phyloP scores from a whole-genome alignment of 2,329 filamentous ascomycete species.

The Truncatella angustata region DNA sequence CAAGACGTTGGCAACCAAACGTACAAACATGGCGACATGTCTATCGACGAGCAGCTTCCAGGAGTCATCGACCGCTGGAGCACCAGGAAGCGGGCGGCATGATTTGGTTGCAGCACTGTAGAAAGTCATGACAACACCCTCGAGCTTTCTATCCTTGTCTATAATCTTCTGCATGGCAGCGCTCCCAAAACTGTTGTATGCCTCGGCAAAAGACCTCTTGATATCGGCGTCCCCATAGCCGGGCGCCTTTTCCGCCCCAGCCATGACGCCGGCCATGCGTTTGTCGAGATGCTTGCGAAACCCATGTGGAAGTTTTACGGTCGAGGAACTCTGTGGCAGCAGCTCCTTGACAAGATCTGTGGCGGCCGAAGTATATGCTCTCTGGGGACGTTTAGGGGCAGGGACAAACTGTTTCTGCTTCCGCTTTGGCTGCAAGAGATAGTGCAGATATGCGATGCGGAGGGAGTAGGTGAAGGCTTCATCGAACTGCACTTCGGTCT shows the following conservation, averaged over 20 bases:
- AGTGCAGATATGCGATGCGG: conserved; percentile 85
- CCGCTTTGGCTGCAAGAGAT: conserved; percentile 86
- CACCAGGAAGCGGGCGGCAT: conserved; percentile 65
- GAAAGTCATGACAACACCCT: conserved; percentile 93
- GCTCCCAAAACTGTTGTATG: conserved; percentile 90
- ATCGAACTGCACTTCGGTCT: conserved; percentile 58
- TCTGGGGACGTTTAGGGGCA: conserved; percentile 58
- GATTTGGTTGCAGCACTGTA: conserved; percentile 94
- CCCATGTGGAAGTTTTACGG: conserved; percentile 56
- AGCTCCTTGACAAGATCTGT: conserved; percentile 90
- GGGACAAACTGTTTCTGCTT: conserved; percentile 86
- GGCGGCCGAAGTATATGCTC: conserved; percentile 69
- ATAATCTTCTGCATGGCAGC: conserved; percentile 84
- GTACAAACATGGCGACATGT: conserved; percentile 91
- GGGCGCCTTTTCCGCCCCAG: conserved; percentile 77
- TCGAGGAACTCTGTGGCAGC: conserved; percentile 46
- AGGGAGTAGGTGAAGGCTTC: conserved; percentile 92
- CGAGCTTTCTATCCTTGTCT: conserved; percentile 89
- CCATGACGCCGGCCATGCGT: conserved; percentile 75
- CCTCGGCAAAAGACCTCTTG: conserved; percentile 91
- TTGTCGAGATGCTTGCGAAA: conserved; percentile 59
- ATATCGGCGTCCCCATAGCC: conserved; percentile 89
- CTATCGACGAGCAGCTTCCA: conserved; percentile 93
- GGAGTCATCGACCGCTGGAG: conserved; percentile 73
- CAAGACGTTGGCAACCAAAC: conserved; percentile 76